A percentile compares a stretch with the other conserved stretches of the same genome.
phyloP scores from a whole-genome alignment of 2,329 filamentous ascomycete species.

The Beauveria sp. region DNA sequence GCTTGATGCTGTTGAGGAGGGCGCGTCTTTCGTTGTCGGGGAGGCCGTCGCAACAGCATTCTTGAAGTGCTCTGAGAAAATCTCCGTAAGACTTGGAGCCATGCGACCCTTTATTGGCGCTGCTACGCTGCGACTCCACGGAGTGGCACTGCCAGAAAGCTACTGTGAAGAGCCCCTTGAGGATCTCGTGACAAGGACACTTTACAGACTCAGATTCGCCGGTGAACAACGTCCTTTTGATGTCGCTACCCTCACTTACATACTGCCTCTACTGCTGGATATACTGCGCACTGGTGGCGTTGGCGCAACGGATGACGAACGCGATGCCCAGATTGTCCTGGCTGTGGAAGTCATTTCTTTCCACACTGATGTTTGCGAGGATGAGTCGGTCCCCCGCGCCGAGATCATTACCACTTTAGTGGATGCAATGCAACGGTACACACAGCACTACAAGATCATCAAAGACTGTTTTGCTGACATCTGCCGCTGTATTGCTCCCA shows the following conservation, averaged over 20 bases:
- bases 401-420: conserved; percentile 67
- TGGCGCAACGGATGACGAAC: conserved; percentile 64
- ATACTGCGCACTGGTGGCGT: conserved; percentile 75
- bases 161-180: conserved; percentile 75
- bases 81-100: conserved; percentile 65
- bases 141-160: conserved; percentile 63
- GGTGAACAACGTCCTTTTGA: conserved; percentile 94
- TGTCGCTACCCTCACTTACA: conserved; percentile 76
- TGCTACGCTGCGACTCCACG: conserved; percentile 74
- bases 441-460: conserved; percentile 88
- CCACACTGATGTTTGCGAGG: conserved; percentile 73
- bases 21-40: conserved; percentile 73
- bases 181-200: conserved; percentile 73
- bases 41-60: conserved; percentile 72
- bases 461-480: conserved; percentile 88
- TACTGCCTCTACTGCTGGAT: conserved; percentile 72
- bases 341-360: conserved; percentile 83
- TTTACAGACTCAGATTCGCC: conserved; percentile 85
- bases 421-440: conserved; percentile 77
- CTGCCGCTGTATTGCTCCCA: conserved; percentile 75
- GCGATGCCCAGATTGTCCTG: conserved; percentile 82
- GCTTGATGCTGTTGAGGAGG: conserved; percentile 67
- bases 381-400: conserved; percentile 66
- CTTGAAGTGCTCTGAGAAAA: conserved; percentile 68
- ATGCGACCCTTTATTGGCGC: conserved; percentile 79